A percentile compares a stretch with the other conserved stretches of the same genome.
Conservation (phyloP, 306 rosid species). For the Urtica urens region DNA sequence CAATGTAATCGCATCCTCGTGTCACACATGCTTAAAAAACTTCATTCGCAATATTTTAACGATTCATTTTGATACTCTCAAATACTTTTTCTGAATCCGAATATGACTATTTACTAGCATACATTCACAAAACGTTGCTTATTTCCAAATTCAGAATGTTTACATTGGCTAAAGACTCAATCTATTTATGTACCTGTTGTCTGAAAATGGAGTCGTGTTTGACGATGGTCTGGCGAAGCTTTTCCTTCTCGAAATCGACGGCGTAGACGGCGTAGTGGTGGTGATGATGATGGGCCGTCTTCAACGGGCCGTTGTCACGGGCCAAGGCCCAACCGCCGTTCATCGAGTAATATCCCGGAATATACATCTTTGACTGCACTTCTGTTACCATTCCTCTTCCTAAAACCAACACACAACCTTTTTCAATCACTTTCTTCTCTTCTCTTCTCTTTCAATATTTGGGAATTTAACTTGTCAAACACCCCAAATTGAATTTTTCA, state of each 20-base stretch:
- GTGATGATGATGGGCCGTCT: constrained; percentile 16
- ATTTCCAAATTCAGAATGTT: too few species aligned
- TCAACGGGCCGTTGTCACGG: constrained; percentile 9
- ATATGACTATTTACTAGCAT: too few species aligned
- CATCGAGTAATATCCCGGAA: constrained; percentile 19
- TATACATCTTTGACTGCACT: constrained; percentile 21
- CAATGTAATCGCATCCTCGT: too few species aligned
- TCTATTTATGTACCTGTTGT: constrained; percentile 34
- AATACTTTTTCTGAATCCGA: too few species aligned
- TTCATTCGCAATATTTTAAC: too few species aligned
- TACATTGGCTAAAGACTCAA: too few species aligned
- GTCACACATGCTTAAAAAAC: too few species aligned
- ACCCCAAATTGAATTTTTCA: too few species aligned
- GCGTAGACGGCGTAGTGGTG: constrained; percentile 17
- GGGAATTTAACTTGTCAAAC: too few species aligned
- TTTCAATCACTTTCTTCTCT: constrained; percentile 6
- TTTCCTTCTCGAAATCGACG: constrained; percentile 19
- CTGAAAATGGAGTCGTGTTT: constrained; percentile 26
- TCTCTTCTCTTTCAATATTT: too few species aligned
- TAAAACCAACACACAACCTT: constrained; percentile 11
- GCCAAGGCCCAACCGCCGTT: constrained; percentile 18
- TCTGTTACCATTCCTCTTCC: constrained; percentile 39
- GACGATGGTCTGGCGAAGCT: constrained; percentile 21
- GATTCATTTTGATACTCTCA: too few species aligned
- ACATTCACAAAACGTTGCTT: too few species aligned